Conservation (phyloP, 768 basidiomycete species). For the Macrolepiota fuliginosa region DNA sequence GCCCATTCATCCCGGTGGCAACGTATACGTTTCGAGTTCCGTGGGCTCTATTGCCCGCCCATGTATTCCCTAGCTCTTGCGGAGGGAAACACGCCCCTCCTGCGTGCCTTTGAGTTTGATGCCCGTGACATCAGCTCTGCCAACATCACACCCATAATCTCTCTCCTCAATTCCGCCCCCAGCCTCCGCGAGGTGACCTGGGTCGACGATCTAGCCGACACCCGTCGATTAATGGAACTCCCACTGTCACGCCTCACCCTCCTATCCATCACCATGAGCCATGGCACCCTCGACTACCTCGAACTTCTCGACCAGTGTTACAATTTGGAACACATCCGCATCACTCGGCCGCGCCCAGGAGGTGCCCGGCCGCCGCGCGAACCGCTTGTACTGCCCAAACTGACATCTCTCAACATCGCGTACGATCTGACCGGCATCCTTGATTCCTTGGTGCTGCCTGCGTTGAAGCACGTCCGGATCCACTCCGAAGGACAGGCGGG, state of each 20-base stretch:
- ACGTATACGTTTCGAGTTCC: constrained; percentile 30
- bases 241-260: constrained; percentile 26
- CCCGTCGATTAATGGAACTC: constrained; percentile 26
- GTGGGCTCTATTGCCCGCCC: constrained; percentile 28
- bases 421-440: constrained; percentile 28
- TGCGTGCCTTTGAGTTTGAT: constrained; percentile 31
- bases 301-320: constrained; percentile 28
- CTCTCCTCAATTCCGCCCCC: constrained; percentile 25
- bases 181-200: constrained; percentile 27
- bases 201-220: constrained; percentile 33
- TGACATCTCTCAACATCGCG: constrained; percentile 29
- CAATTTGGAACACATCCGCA: constrained; percentile 31
- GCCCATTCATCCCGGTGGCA: constrained; percentile 28
- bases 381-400: constrained; percentile 27
- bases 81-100: constrained; percentile 20
- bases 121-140: constrained; percentile 29
- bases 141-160: constrained; percentile 28
- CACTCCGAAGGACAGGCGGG: constrained; percentile 14
- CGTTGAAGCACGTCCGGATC: constrained; percentile 28
- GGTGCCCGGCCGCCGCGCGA: constrained; percentile 19
- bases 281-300: constrained; percentile 29
- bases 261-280: constrained; percentile 28
- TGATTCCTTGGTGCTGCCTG: constrained; percentile 29
- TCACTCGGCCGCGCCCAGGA: constrained; percentile 25
- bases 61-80: constrained; percentile 29